phyloP scores from a whole-genome alignment of 148 eudicot species.

The Gaultheria prostrata region DNA sequence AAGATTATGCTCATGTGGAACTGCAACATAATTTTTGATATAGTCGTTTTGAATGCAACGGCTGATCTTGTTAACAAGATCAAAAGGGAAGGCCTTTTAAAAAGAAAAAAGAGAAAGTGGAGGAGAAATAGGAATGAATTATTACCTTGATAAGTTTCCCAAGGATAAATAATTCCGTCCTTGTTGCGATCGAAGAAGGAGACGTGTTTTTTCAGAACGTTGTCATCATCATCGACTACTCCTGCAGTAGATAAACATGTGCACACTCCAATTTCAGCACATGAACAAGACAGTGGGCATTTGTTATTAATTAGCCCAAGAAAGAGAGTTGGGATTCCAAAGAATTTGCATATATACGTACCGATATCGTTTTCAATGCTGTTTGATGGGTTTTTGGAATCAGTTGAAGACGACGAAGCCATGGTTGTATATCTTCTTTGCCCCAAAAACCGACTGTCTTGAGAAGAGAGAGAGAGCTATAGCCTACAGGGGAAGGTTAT shows the following conservation, averaged over 20 bases:
- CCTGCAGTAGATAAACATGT: constrained; percentile 11
- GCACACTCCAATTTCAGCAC: background rate
- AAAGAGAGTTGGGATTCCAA: background rate
- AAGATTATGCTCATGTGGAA: too few relatives aligned
- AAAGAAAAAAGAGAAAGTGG: too few relatives aligned
- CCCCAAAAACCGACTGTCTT: background rate
- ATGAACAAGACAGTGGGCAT: background rate
- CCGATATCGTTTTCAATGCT: background rate
- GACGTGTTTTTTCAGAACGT: constrained; percentile 56
- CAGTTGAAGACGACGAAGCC: constrained; percentile 6
- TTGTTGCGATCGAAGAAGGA: constrained; percentile 67
- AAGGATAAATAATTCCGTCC: constrained; percentile 71
- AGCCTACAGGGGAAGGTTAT: background rate
- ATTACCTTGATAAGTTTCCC: constrained; percentile 82
- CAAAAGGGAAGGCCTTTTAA: too few relatives aligned
- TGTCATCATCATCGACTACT: constrained; percentile 18
- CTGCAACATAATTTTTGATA: too few relatives aligned
- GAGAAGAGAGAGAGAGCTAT: background rate
- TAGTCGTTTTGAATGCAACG: background rate
- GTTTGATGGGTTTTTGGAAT: background rate
- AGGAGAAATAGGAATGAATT: background rate
- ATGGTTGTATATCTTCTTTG: background rate
- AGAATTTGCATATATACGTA: constrained; percentile 3
- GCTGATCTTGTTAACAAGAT: background rate
- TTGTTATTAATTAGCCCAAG: background rate